Conservation (phyloP, 78 protist species). For the Reticulomyxa filosa region DNA sequence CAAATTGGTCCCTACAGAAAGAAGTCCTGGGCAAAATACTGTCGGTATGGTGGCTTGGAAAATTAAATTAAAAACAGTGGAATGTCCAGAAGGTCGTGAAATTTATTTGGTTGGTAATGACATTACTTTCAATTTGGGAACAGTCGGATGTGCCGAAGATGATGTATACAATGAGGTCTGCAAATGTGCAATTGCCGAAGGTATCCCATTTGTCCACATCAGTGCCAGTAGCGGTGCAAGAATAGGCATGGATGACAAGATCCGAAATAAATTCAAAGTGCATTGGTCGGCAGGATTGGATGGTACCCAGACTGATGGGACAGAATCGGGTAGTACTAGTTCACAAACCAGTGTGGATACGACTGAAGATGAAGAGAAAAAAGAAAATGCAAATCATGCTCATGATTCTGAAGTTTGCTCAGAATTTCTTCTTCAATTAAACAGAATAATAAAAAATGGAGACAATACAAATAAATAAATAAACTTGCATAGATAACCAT, state of each 20-base stretch:
- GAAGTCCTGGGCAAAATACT: conserved; percentile 22
- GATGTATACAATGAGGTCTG: conserved; percentile 37
- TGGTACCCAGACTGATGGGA: too few species aligned
- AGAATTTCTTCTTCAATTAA: too few species aligned
- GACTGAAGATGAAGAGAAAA: too few species aligned
- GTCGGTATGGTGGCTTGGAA: conserved; percentile 84
- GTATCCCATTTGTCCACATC: conserved; percentile 74
- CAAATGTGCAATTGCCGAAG: conserved; percentile 46
- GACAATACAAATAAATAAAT: too few species aligned
- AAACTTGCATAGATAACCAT: too few species aligned
- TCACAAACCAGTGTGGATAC: too few species aligned
- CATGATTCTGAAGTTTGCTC: too few species aligned
- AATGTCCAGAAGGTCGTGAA: conserved; percentile 63
- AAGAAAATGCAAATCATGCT: too few species aligned
- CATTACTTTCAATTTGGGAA: conserved; percentile 70
- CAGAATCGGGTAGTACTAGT: too few species aligned
- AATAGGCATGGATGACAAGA: conserved; percentile 77
- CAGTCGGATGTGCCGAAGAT: conserved; percentile 53
- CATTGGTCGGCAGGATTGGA: too few species aligned
- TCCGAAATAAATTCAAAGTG: conserved; percentile 40
- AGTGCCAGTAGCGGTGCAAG: conserved; percentile 88
- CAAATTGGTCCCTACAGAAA: neutral
- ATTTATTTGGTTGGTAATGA: conserved; percentile 77
- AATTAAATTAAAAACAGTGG: conserved; percentile 51
- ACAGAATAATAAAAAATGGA: too few species aligned